Conservation (phyloP, 2,329 filamentous ascomycete genomes). For the Aspergillus sp. region DNA sequence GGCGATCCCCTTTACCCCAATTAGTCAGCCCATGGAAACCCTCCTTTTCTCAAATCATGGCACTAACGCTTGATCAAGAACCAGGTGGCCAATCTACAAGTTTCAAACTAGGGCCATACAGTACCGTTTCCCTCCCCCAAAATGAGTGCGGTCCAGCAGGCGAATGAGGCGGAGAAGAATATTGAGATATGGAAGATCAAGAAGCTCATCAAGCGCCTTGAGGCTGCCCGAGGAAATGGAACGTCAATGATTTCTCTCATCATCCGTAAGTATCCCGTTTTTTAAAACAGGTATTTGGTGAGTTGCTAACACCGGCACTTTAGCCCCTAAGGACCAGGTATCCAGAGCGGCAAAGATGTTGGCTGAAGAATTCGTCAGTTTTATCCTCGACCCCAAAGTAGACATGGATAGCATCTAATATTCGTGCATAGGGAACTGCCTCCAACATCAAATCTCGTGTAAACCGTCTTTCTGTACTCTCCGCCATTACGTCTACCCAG, state of each 20-base stretch:
- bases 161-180: constrained; percentile 98
- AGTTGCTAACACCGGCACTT: constrained; percentile 20
- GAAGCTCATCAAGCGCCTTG: constrained; percentile 98
- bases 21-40: not conserved
- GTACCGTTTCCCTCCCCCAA: constrained; percentile 49
- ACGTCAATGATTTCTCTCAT: constrained; percentile 99
- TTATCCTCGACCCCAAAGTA: not conserved
- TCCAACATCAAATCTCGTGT: constrained; percentile 99
- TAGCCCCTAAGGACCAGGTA: constrained; percentile 96
- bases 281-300: not conserved
- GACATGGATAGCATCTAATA: constrained; percentile 9
- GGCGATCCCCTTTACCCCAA: not conserved
- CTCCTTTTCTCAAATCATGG: not conserved
- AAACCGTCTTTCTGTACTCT: constrained; percentile 96
- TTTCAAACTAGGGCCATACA: constrained; percentile 23
- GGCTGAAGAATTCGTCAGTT: constrained; percentile 96
- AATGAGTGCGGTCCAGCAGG: constrained; percentile 75
- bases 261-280: constrained; percentile 69
- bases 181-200: constrained; percentile 90
- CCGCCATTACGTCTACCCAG: constrained; percentile 97
- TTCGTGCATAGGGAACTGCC: constrained; percentile 72
- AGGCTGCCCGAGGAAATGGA: constrained; percentile 95
- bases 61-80: constrained; percentile 15
- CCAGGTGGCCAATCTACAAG: constrained; percentile 19
- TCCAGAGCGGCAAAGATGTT: constrained; percentile 98